Evolutionary conservation across 306 rosid species (phyloP), one percentile per base, ranked within the genome.

Genomic region (Cicer judaicum): DNA sequence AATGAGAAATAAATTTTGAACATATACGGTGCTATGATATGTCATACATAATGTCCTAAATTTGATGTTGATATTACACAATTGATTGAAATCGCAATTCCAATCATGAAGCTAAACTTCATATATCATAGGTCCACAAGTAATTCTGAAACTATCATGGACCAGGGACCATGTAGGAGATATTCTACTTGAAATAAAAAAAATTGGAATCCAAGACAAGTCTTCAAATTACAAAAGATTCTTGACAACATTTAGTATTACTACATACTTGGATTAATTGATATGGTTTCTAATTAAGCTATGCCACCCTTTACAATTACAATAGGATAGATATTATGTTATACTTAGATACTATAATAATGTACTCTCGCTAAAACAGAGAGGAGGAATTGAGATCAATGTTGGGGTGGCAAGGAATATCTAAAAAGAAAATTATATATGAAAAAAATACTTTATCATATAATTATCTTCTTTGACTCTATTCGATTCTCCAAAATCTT

Each of bases 401-500:
- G 49, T 40, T 48, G 70, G 48, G 79, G 78, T 38, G 59, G 86
- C 84, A 76, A 75, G 72, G 57, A 64, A 75, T 52, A 79, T 60
- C 71, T 10, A 56, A 47, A 72, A 9, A 21, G 68, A 24, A 63
- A 24, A 24, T 24, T 24, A 24, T 24, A 24, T 24, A 24, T 24
- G 29, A 24, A 24, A 24, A 21, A 21, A 24, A 24, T 21, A 69
- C 75, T 69, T 40, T 59, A 61, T 75, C 16, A 69, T 49, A 60
- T 66, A 13, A 15, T 41, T 15, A 1, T 79, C 68, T 11, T 15
- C 56, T 57, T 71, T 42, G 64, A 75, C 42, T 65, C 79, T 82
- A 76, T 41, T 77, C 54, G 67, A 61, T 82, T 86, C 84, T 89
- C 90, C 88, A 78, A 88, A 93, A 89, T 91, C 85, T 89, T 80